Conservation (phyloP, 352 stramenopile species). For the Lagenidium giganteum region DNA sequence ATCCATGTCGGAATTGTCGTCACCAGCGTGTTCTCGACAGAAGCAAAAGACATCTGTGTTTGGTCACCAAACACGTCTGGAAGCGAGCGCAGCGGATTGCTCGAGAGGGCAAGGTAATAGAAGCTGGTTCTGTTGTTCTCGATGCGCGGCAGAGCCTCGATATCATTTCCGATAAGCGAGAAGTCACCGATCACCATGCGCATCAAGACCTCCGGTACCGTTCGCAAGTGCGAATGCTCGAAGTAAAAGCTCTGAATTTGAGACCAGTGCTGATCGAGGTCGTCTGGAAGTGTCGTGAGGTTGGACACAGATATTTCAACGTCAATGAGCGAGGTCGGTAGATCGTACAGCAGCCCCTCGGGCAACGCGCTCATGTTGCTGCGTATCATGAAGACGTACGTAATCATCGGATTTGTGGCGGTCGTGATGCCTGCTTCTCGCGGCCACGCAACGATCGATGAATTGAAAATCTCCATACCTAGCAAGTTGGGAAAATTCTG, state of each 20-base stretch:
- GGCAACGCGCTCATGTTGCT: slow-evolving; percentile 11
- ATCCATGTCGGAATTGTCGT: slow-evolving; percentile 13
- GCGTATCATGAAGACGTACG: slow-evolving; percentile 9
- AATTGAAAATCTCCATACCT: slow-evolving; percentile 10
- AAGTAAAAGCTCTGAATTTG: slow-evolving; percentile 6
- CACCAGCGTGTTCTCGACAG: slow-evolving; percentile 12
- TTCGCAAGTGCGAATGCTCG: slow-evolving; percentile 1
- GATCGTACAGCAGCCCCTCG: slow-evolving; percentile 3
- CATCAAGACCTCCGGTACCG: background rate
- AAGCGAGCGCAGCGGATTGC: slow-evolving; percentile 10
- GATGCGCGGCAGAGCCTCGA: background rate
- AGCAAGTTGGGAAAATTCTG: slow-evolving; percentile 2
- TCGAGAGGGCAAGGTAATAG: background rate
- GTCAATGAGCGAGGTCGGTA: slow-evolving; percentile 8
- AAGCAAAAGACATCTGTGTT: slow-evolving; percentile 12
- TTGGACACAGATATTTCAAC: slow-evolving; percentile 12
- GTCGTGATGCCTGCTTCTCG: background rate
- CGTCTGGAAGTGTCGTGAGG: slow-evolving; percentile 2
- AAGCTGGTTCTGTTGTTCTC: background rate
- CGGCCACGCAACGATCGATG: background rate
- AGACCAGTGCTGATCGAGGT: slow-evolving; percentile 1
- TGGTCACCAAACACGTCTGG: slow-evolving; percentile 4
- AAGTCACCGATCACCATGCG: slow-evolving; percentile 2
- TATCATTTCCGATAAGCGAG: slow-evolving; percentile 7
- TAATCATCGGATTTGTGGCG: background rate